These are phyloP conservation scores for Rhynchosporium agropyri DNA, from an alignment of 2,329 filamentous ascomycete species.

Conservation along the genomic window DNA sequence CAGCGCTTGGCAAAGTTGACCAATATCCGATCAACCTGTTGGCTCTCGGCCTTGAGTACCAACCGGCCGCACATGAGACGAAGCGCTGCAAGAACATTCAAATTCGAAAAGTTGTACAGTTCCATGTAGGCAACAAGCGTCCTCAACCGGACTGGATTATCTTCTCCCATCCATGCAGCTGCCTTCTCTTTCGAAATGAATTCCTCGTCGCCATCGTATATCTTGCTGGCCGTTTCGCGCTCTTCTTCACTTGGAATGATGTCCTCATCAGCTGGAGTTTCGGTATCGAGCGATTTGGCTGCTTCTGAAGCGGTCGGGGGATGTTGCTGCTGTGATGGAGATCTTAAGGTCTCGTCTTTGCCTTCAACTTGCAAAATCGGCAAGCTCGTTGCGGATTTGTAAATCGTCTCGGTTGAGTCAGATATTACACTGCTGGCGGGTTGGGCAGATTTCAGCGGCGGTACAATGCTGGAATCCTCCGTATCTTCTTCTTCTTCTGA, in stretches of 20 bases:
- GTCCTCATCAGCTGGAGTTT: constrained; percentile 17
- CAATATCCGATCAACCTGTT: constrained; percentile 93
- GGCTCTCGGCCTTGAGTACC: constrained; percentile 86
- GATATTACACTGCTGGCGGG: constrained; percentile 43
- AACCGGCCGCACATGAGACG: constrained; percentile 81
- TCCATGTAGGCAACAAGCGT: constrained; percentile 82
- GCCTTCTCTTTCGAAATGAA: constrained; percentile 79
- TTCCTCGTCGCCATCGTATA: constrained; percentile 83
- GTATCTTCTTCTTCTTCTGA: constrained; percentile 42
- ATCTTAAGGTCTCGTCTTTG: constrained; percentile 43
- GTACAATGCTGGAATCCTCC: constrained; percentile 20
- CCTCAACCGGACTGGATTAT: constrained; percentile 59
- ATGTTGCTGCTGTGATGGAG: constrained; percentile 17
- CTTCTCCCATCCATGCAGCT: constrained; percentile 79
- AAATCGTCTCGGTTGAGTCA: constrained; percentile 48
- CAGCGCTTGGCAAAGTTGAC: constrained; percentile 87
- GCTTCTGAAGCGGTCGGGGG: constrained; percentile 42
- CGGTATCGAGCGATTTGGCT: constrained; percentile 27
- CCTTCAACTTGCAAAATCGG: constrained; percentile 55
- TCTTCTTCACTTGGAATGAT: constrained; percentile 55
- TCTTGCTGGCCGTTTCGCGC: constrained; percentile 74
- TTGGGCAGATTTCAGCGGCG: constrained; percentile 42
- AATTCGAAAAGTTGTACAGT: constrained; percentile 80
- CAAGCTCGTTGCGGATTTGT: constrained; percentile 52
- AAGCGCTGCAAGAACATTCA: constrained; percentile 78